Evolutionary conservation across 352 stramenopile genomes (phyloP), one percentile per base, ranked within the genome.

Genomic region (Phytophthora litchii): DNA sequence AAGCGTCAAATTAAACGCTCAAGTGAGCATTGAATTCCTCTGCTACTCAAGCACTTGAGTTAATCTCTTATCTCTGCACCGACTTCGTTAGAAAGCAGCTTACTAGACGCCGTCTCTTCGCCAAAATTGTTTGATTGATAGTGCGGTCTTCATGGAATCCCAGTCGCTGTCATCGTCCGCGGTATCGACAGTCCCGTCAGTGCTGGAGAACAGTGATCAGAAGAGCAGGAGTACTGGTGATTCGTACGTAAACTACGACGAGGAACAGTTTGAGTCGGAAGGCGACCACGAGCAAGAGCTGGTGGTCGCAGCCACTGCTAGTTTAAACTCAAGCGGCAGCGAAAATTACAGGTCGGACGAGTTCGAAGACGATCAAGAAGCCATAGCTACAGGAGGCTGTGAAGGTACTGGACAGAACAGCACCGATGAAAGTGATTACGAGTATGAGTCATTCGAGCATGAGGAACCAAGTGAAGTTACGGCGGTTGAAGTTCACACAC

Each of bases 221-320:
- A 17, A 55, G 13, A 51, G n/a, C 19, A 49, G 1, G 16, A 47
- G 10, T 31, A 35, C 16, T 13, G 21, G 16, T 19, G 27, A 34
- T 1, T 38, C 42, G 4, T 47, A 36, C 27, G 37, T 6, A 11
- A 47, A 34, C 27, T 69, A 64, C 27, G 52, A 35, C 0, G 42
- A 64, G n/a, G 60, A 64, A 6, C 23, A 60, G n/a, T 65, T 70
- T 48, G 60, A 66, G 8, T 60, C 49, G 23, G 41, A 56, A 16
- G 29, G 20, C 27, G 52, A 57, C 4, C 16, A 52, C 8, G 36
- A 31, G 5, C 34, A 46, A 19, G 44, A 60, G 29, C 17, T 23
- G 23, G 10, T 36, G 20, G 35, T 11, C 16, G 48, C 20, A 27
- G 37, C 10, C 1, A 9, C 20, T 12, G 34, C 0, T 23, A 42